A percentile compares a stretch with the other conserved stretches of the same genome.
These are phyloP conservation scores for Clavispora phyllophila DNA, from an alignment of 805 yeast species.

Conservation along the genomic window DNA sequence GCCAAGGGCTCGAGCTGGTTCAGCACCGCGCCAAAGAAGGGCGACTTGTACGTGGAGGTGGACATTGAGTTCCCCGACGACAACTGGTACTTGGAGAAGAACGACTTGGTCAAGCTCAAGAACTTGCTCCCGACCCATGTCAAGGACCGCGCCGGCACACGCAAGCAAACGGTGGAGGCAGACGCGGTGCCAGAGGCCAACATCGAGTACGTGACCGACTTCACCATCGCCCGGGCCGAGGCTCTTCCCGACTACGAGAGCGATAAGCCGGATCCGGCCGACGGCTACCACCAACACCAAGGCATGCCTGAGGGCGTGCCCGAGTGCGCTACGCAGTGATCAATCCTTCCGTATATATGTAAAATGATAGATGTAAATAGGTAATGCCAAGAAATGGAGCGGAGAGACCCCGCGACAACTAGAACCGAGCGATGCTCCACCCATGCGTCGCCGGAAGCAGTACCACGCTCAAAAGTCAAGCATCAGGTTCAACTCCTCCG, in stretches of 20 bases:
- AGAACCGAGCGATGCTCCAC: too few relatives aligned
- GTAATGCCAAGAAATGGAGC: not conserved
- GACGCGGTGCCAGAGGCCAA: conserved; percentile 32
- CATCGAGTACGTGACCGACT: conserved; percentile 33
- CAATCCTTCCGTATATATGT: not conserved
- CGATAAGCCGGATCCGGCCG: conserved; percentile 5
- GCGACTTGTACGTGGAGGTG: conserved; percentile 68
- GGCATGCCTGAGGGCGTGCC: not conserved
- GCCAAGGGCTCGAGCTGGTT: conserved; percentile 17
- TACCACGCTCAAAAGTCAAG: conserved; percentile 31
- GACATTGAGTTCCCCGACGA: conserved; percentile 79
- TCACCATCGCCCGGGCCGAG: conserved; percentile 20
- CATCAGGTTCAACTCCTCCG: conserved; percentile 30
- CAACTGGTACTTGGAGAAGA: conserved; percentile 74
- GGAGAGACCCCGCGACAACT: too few relatives aligned
- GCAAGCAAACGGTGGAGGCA: conserved; percentile 20
- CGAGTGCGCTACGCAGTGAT: conserved; percentile 3
- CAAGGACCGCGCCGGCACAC: conserved; percentile 16
- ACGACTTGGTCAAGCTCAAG: conserved; percentile 52
- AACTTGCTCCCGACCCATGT: conserved; percentile 48
- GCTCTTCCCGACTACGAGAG: conserved; percentile 30
- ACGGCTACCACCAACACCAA: not conserved
- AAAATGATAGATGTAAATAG: conserved; percentile 2
- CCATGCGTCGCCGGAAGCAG: too few relatives aligned
- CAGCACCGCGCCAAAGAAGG: conserved; percentile 32